Evolutionary conservation across 2,329 filamentous ascomycete species (phyloP).

Genomic region (Penicillium corylophilum): DNA sequence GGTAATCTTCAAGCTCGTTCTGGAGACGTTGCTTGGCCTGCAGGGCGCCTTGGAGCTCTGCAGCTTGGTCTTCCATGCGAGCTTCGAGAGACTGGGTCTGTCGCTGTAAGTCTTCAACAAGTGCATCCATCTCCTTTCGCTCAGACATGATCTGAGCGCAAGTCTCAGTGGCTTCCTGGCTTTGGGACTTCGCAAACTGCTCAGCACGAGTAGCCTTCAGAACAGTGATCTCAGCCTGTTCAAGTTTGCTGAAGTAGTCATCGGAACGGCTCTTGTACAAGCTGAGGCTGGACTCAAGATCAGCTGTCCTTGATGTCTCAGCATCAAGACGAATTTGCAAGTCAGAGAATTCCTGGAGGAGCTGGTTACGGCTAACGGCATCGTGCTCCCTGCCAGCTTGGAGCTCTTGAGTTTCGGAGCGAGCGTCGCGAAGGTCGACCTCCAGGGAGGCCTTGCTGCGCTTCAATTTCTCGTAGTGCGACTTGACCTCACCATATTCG

Average conservation of each 20-base stretch:
- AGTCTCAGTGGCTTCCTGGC: slow-evolving; percentile 85
- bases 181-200: slow-evolving; percentile 88
- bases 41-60: slow-evolving; percentile 78
- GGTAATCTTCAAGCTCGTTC: slow-evolving; percentile 96
- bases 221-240: slow-evolving; percentile 94
- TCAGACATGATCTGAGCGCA: slow-evolving; percentile 89
- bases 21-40: slow-evolving; percentile 93
- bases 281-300: slow-evolving; percentile 78
- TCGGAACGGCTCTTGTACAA: slow-evolving; percentile 91
- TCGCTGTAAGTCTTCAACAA: slow-evolving; percentile 85
- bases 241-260: slow-evolving; percentile 95
- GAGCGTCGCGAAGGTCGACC: slow-evolving; percentile 80
- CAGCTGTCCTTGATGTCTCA: slow-evolving; percentile 79
- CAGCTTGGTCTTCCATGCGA: slow-evolving; percentile 84
- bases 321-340: slow-evolving; percentile 89
- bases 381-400: slow-evolving; percentile 79
- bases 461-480: slow-evolving; percentile 81
- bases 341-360: slow-evolving; percentile 89
- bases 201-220: slow-evolving; percentile 89
- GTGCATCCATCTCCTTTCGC: slow-evolving; percentile 81
- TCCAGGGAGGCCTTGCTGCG: slow-evolving; percentile 77
- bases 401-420: slow-evolving; percentile 80
- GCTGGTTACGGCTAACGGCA: slow-evolving; percentile 77
- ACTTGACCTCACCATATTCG: slow-evolving; percentile 83
- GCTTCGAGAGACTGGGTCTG: slow-evolving; percentile 89